Conservation (phyloP, 2,329 filamentous ascomycete species). For the Alternaria gansuensis region DNA sequence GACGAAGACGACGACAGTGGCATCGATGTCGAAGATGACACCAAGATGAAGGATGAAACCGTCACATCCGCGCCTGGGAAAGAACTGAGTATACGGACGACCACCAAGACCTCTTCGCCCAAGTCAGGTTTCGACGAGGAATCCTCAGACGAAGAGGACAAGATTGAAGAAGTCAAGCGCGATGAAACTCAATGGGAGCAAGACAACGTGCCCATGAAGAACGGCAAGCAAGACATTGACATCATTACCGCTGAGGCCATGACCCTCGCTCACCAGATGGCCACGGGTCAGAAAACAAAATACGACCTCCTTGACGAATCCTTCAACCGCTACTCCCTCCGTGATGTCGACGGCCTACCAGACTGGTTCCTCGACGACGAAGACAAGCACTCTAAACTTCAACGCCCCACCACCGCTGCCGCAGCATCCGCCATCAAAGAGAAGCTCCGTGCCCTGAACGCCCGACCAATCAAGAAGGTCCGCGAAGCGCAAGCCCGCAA, state of each 20-base stretch:
- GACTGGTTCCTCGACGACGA: conserved; percentile 99
- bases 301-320: conserved; percentile 86
- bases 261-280: conserved; percentile 92
- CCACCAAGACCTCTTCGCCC: conserved; percentile 30
- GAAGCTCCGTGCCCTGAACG: conserved; percentile 90
- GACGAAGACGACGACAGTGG: conserved; percentile 56
- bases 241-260: conserved; percentile 99
- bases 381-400: conserved; percentile 78
- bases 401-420: conserved; percentile 90
- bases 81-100: conserved; percentile 28
- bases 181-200: conserved; percentile 71
- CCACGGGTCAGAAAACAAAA: conserved; percentile 81
- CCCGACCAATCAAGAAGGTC: conserved; percentile 98
- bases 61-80: conserved; percentile 24
- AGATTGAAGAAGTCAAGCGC: conserved; percentile 70
- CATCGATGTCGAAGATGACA: conserved; percentile 52
- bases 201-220: conserved; percentile 68
- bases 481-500: conserved; percentile 95
- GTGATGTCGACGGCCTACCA: conserved; percentile 88
- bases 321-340: conserved; percentile 92
- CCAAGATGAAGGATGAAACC: conserved; percentile 27
- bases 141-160: conserved; percentile 52
- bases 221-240: conserved; percentile 82
- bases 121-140: conserved; percentile 43
- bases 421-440: conserved; percentile 93